These are phyloP conservation scores for Syzygium oleosum DNA, from an alignment of 345 rosid genomes.

Conservation along the genomic window DNA sequence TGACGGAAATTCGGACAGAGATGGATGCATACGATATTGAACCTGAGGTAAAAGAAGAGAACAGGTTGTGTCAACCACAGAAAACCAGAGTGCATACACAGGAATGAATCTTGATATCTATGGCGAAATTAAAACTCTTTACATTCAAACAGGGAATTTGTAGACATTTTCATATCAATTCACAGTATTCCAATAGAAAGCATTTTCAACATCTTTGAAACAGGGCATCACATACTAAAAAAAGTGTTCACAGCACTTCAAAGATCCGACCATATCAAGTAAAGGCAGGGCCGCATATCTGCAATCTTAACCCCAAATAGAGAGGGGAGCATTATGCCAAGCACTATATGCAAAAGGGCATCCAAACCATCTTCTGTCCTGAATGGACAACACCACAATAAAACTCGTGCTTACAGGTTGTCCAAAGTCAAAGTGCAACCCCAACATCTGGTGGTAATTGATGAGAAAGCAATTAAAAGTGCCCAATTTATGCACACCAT, in stretches of 20 bases:
- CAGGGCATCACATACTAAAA: not conserved
- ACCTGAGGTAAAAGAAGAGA: conserved; percentile 40
- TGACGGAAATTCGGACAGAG: conserved; percentile 95
- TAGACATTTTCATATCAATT: not conserved
- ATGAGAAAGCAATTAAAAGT: not conserved
- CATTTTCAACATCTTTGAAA: not conserved
- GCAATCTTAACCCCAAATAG: not conserved
- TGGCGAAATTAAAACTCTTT: not conserved
- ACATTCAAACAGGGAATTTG: not conserved
- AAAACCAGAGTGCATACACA: not conserved
- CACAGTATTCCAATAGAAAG: not conserved
- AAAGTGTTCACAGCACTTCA: not conserved
- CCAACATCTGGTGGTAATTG: not conserved
- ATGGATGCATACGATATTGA: conserved; percentile 99
- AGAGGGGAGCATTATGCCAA: not conserved
- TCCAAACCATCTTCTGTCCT: not conserved
- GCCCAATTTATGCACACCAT: not conserved
- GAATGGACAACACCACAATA: not conserved
- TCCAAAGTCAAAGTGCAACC: not conserved
- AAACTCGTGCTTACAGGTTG: not conserved
- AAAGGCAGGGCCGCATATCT: not conserved
- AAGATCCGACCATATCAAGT: not conserved
- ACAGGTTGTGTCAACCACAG: not conserved
- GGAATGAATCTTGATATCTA: not conserved
- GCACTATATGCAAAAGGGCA: not conserved